A percentile compares a stretch with the other conserved stretches of the same genome.
Conservation (phyloP, 2,329 filamentous ascomycete genomes). For the Penicillium sp. region DNA sequence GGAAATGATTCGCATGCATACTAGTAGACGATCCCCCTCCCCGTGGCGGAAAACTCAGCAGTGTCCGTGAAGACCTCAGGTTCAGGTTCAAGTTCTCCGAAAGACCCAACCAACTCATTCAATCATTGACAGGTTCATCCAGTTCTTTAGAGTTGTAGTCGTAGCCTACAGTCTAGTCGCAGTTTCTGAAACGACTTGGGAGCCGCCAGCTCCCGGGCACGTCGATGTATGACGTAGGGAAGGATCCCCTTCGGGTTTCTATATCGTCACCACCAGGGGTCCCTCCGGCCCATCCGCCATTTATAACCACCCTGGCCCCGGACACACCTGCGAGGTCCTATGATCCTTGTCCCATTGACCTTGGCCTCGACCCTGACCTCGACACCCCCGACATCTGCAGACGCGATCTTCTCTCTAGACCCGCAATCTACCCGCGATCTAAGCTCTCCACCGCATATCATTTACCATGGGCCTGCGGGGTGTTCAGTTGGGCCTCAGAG, state of each 20-base stretch:
- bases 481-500: constrained; percentile 36
- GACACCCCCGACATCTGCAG: too few species aligned
- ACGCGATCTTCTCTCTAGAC: constrained; percentile 12
- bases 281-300: constrained; percentile 36
- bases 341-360: background rate
- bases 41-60: background rate
- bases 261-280: constrained; percentile 35
- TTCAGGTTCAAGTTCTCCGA: too few species aligned
- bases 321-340: constrained; percentile 2
- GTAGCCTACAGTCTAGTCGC: too few species aligned
- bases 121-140: background rate
- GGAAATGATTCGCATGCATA: constrained; percentile 5
- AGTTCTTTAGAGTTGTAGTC: background rate
- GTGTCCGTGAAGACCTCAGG: background rate
- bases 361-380: background rate
- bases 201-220: constrained; percentile 22
- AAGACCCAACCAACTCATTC: constrained; percentile 14
- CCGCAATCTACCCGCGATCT: constrained; percentile 10
- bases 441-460: background rate
- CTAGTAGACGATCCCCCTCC: constrained; percentile 2
- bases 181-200: too few species aligned
- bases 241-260: constrained; percentile 16
- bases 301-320: constrained; percentile 26
- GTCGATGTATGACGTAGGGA: constrained; percentile 39
- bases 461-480: constrained; percentile 31